Evolutionary conservation across 257 asterid genomes (phyloP), one percentile per base, ranked within the genome.

Genomic region (Capsicum baccatum): DNA sequence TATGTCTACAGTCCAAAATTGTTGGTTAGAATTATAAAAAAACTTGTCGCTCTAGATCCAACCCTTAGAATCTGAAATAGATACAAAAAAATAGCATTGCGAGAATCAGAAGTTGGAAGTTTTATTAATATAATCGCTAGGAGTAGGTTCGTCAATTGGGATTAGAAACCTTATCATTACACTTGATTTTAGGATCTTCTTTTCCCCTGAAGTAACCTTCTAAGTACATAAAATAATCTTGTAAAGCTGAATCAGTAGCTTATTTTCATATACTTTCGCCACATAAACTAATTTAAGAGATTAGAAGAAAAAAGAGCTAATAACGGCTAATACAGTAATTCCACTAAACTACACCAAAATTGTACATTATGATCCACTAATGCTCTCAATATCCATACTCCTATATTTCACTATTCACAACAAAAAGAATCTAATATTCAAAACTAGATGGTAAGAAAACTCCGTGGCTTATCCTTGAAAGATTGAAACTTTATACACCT

Each of bases 381-480:
- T 68, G 55, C 64, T 82, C 88, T 86, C 79, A 79, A 71, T 79
- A 83, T 26, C 33, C 33, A 26, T 26, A 26, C 1, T 26, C 33
- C 33, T 26, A 26, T 26, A 26, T 26, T 26, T 76, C 85, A 79
- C 86, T 84, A 80, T 66, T 84, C 88, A 67, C 67, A 83, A 86
- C 80, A 42, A 80, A 85, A 78, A 83, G 84, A 69, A 89, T 55
- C 89, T 48, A 83, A 82, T 11, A 70, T 79, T 83, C 94, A 91
- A 90, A 92, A 94, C 84, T 91, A 87, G 80, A 86, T 89, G 92
- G 78, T 70, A 83, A 47, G 79, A 67, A 71, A 83, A 87, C 91
- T 87, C 85, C 14, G 82, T 83, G 85, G 59, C 90, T 85, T 71
- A 81, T 83, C 89, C 90, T 73, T 67, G 67, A 80, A 83, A 85